Base-by-base conservation (phyloP, 805 yeast genomes). In the Kluyveromyces nonfermentans region DNA sequence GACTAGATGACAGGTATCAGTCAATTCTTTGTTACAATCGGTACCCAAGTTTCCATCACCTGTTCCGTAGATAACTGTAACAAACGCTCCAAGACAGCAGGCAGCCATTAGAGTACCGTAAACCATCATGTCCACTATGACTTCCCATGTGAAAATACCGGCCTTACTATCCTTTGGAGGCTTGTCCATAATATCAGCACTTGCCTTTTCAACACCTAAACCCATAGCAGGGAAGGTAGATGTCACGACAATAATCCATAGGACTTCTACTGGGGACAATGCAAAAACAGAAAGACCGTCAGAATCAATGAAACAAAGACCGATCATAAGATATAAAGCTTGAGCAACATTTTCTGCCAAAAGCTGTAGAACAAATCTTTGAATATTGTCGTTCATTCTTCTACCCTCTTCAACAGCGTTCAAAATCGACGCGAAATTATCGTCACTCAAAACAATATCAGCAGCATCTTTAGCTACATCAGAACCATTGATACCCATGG, bases 221-320 rank as follows among this genome's bases (percentile, higher is more conserved):
- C 96, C 86, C 71, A 90, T 97, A 1, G 97, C 97, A 2, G 98
- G 98, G 33, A 97, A 97, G 7, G 97, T 97, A 62, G 94, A 97
- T 87, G 94, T 90, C 43, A 90, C 74, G 44, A 90, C 93, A 63
- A 90, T 90, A 60, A 90, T 86, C 97, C 97, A 90, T 56, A 90
- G 69, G 52, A 90, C 93, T 71, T 90, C 97, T 89, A 90, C 93
- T 20, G 98, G 96, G 53, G 94, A 90, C 53, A 90, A 72, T 6
- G 98, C 97, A 68, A 86, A 86, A 5, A 87, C 95, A 4, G 95
- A 85, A 45, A 69, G 70, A 2, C 76, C 80, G 33, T 74, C 65
- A 0, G 63, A 33, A 57, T 87, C 89, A 38, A 94, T 93, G 48
- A 90, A 74, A 37, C 85, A 85, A 59, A 90, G 78, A 46, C 89